These are phyloP conservation scores for Pisolithus sp. DNA, from an alignment of 768 basidiomycete genomes.

Conservation along the genomic window DNA sequence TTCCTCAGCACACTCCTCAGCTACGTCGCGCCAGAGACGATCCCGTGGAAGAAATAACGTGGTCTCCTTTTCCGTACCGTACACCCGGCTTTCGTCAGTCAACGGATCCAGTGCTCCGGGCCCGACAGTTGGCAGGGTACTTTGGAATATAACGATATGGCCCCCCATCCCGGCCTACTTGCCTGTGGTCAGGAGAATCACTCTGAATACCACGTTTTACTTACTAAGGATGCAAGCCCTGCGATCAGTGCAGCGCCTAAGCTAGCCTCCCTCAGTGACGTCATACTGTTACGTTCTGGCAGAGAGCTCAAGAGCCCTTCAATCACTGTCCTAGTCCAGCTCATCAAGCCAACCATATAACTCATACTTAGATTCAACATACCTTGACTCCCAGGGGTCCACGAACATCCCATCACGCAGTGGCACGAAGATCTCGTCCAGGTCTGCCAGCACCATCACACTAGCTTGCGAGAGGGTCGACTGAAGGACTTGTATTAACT, in stretches of 20 bases:
- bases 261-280: conserved; percentile 48
- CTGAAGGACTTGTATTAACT: conserved; percentile 23
- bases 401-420: conserved; percentile 68
- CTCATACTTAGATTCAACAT: conserved; percentile 16
- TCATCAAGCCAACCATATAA: conserved; percentile 2
- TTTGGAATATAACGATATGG: conserved; percentile 67
- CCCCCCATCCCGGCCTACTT: conserved; percentile 64
- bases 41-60: conserved; percentile 75
- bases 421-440: conserved; percentile 91
- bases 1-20: conserved; percentile 81
- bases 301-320: conserved; percentile 61
- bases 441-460: conserved; percentile 79
- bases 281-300: conserved; percentile 52
- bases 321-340: conserved; percentile 45
- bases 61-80: conserved; percentile 84
- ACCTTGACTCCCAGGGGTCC: conserved; percentile 67
- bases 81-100: conserved; percentile 56
- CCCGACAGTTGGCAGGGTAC: conserved; percentile 64
- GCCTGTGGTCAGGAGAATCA: background rate
- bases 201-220: conserved; percentile 21
- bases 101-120: conserved; percentile 58
- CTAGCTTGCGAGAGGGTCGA: conserved; percentile 43
- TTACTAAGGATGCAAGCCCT: conserved; percentile 64
- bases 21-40: conserved; percentile 72
- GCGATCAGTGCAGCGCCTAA: conserved; percentile 75